Percentiles rank a stretch among this genome's conserved stretches.
Evolutionary conservation across 352 stramenopile genomes (phyloP).

Genomic region (Aphanomyces astaci): DNA sequence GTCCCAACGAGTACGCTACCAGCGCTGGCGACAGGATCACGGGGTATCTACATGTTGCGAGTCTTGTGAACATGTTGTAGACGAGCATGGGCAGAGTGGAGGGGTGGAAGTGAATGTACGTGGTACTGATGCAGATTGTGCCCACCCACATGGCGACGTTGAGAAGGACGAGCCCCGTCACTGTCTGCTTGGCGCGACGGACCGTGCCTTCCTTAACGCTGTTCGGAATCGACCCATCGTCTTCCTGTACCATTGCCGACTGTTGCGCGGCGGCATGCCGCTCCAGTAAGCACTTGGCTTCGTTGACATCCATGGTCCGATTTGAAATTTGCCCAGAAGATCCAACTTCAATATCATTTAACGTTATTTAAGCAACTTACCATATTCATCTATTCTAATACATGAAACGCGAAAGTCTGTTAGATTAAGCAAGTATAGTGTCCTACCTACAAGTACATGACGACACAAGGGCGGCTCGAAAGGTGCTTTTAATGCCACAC

Average conservation of each 20-base stretch:
- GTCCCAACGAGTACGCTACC: slow-evolving; percentile 23
- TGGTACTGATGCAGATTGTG: background rate
- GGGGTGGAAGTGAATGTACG: background rate
- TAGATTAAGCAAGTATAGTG: no score
- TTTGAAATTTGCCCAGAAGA: background rate
- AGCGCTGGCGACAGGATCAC: slow-evolving; percentile 15
- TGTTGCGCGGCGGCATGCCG: background rate
- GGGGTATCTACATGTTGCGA: slow-evolving; percentile 22
- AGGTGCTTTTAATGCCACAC: no score
- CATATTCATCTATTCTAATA: background rate
- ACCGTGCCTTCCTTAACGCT: background rate
- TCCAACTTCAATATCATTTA: no score
- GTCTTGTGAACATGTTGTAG: background rate
- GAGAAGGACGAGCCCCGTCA: background rate
- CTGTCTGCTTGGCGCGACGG: background rate
- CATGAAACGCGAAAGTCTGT: no score
- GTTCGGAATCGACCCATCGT: background rate
- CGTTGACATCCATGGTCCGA: background rate
- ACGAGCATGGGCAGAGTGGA: no score
- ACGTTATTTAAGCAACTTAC: background rate
- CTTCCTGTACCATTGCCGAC: background rate
- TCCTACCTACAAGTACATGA: no score
- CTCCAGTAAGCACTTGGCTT: background rate
- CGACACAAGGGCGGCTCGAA: no score
- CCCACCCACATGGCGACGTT: background rate